Conservation (phyloP, 2,329 filamentous ascomycete genomes). For the Whalleya microplaca region DNA sequence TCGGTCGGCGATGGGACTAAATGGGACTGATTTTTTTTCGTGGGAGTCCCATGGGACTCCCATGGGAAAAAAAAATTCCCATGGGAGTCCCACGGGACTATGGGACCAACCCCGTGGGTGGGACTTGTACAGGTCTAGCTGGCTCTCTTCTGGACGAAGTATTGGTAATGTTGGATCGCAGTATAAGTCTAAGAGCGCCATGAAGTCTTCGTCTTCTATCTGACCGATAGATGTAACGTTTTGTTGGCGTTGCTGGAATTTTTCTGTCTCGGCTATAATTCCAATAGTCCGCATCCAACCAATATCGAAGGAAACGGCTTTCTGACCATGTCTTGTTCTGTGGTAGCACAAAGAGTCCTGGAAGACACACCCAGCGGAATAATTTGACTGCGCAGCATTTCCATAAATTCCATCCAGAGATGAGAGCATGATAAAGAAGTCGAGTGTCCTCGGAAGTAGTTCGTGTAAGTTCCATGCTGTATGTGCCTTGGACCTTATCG, state of each 20-base stretch:
- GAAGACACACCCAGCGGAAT: constrained; percentile 31
- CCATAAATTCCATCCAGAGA: constrained; percentile 32
- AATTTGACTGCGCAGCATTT: constrained; percentile 30
- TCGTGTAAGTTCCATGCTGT: constrained; percentile 29
- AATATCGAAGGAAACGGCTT: constrained; percentile 25
- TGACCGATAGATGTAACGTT: constrained; percentile 21
- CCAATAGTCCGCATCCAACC: constrained; percentile 18
- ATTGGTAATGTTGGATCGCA: too few relatives aligned
- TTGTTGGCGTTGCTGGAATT: constrained; percentile 15
- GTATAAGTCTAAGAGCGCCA: constrained; percentile 26
- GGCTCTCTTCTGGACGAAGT: too few relatives aligned
- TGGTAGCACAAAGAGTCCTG: constrained; percentile 33
- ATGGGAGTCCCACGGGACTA: too few relatives aligned
- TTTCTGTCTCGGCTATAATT: constrained; percentile 29
- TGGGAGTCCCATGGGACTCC: too few relatives aligned
- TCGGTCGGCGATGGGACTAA: constrained; percentile 1
- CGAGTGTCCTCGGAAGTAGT: constrained; percentile 26
- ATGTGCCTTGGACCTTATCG: constrained; percentile 30
- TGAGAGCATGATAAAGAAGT: constrained; percentile 36
- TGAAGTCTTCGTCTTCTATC: constrained; percentile 28
- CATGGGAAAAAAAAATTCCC: too few relatives aligned
- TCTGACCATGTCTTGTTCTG: constrained; percentile 1
- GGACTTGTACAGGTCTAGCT: too few relatives aligned
- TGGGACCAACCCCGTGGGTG: too few relatives aligned
- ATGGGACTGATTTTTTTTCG: too few relatives aligned